These are phyloP conservation scores for Xylaria castorea DNA, from an alignment of 495 filamentous ascomycete genomes.

Conservation along the genomic window DNA sequence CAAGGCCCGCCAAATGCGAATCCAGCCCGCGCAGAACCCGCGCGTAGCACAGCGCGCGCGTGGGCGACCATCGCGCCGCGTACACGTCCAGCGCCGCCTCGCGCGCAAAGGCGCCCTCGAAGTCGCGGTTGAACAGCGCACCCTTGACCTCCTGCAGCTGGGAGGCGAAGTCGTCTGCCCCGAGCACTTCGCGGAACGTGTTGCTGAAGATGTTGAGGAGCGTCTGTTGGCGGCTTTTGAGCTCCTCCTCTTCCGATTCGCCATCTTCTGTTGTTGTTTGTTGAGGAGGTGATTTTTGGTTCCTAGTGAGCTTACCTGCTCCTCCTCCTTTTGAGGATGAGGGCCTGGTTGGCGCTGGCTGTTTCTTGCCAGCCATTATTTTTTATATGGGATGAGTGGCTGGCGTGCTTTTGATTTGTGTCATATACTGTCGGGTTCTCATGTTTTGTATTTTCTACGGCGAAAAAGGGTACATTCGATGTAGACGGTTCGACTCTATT, in stretches of 20 bases:
- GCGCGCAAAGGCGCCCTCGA: conserved; percentile 75
- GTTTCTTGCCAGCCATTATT: conserved; percentile 19
- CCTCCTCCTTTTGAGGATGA: too few species aligned
- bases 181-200: conserved; percentile 59
- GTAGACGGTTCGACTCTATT: neutral
- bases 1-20: conserved; percentile 43
- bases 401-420: neutral
- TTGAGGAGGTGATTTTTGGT: neutral
- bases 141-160: conserved; percentile 81
- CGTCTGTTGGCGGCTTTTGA: conserved; percentile 69
- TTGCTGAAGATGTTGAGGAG: conserved; percentile 78
- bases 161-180: conserved; percentile 43
- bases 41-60: conserved; percentile 79
- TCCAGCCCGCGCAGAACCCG: conserved; percentile 64
- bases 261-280: neutral
- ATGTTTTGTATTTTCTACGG: neutral
- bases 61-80: conserved; percentile 85
- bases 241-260: conserved; percentile 29
- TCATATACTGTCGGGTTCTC: neutral
- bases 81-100: conserved; percentile 77
- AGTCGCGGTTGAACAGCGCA: conserved; percentile 85
- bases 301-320: too few species aligned
- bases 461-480: neutral
- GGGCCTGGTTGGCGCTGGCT: neutral
- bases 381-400: neutral